Conservation (phyloP, 1,284 basidiomycete species). For the Flammula alnicola region DNA sequence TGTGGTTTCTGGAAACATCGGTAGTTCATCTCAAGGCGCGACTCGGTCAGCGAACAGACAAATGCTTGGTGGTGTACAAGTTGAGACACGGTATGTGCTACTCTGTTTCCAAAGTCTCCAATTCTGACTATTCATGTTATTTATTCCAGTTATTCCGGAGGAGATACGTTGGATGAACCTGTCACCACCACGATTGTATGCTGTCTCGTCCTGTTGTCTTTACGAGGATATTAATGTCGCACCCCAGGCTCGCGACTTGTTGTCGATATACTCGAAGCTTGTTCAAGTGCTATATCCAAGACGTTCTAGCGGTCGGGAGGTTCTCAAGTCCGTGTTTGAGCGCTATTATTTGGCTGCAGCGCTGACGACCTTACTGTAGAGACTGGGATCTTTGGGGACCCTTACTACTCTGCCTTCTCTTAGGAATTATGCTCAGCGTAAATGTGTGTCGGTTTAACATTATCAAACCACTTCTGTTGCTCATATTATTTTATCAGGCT, state of each 20-base stretch:
- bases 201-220: slow-evolving; percentile 16
- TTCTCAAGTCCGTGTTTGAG: slow-evolving; percentile 59
- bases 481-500: slow-evolving; percentile 58
- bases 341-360: not conserved
- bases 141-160: slow-evolving; percentile 68
- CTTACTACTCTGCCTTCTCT: slow-evolving; percentile 80
- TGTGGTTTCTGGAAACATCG: slow-evolving; percentile 74
- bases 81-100: slow-evolving; percentile 78
- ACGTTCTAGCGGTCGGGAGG: slow-evolving; percentile 75
- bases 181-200: slow-evolving; percentile 87
- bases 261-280: slow-evolving; percentile 90
- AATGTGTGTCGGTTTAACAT: slow-evolving; percentile 60
- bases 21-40: slow-evolving; percentile 46
- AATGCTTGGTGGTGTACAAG: slow-evolving; percentile 80
- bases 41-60: slow-evolving; percentile 52
- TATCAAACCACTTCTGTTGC: not conserved
- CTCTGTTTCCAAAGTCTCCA: not conserved
- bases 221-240: slow-evolving; percentile 4
- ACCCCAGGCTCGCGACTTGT: slow-evolving; percentile 78
- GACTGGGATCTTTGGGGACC: slow-evolving; percentile 99
- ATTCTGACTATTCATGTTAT: too few species aligned
- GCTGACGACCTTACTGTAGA: slow-evolving; percentile 42
- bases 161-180: slow-evolving; percentile 91
- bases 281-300: slow-evolving; percentile 92
- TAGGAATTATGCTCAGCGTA: slow-evolving; percentile 88